Conservation (phyloP, 2,329 filamentous ascomycete species). For the Bisporella sp. region DNA sequence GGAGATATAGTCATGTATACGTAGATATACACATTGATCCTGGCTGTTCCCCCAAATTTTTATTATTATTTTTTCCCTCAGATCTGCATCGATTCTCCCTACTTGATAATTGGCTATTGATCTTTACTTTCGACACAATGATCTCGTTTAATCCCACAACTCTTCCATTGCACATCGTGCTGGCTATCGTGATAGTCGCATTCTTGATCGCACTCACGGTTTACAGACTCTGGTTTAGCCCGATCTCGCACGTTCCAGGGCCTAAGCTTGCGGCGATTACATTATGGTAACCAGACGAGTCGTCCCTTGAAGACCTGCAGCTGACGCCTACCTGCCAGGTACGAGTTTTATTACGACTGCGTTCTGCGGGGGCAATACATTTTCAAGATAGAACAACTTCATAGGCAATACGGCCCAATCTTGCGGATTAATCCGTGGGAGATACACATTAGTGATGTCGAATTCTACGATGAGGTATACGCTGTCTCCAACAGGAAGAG, state of each 20-base stretch:
- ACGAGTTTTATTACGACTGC: conserved; percentile 35
- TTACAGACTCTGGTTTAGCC: conserved; percentile 20
- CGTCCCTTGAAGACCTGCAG: neutral
- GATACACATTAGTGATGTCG: conserved; percentile 30
- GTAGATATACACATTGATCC: neutral
- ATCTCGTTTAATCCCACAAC: neutral
- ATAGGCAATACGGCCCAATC: conserved; percentile 35
- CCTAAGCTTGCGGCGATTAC: conserved; percentile 25
- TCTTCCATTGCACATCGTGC: neutral
- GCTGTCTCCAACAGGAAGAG: conserved; percentile 12
- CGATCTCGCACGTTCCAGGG: conserved; percentile 17
- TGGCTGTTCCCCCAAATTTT: neutral
- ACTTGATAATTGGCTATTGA: neutral
- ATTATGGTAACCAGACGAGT: conserved; percentile 4
- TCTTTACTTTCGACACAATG: neutral
- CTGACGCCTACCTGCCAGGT: conserved; percentile 8
- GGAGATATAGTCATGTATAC: neutral
- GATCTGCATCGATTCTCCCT: neutral
- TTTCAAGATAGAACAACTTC: conserved; percentile 36
- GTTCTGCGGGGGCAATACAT: conserved; percentile 34
- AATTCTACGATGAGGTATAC: conserved; percentile 34
- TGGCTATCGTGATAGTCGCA: neutral
- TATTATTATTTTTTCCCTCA: neutral
- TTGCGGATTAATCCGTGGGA: conserved; percentile 32
- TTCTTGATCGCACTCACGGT: conserved; percentile 2